Evolutionary conservation across 176 grass and related monocot genomes (phyloP).

Genomic region (Hordeum marinum): DNA sequence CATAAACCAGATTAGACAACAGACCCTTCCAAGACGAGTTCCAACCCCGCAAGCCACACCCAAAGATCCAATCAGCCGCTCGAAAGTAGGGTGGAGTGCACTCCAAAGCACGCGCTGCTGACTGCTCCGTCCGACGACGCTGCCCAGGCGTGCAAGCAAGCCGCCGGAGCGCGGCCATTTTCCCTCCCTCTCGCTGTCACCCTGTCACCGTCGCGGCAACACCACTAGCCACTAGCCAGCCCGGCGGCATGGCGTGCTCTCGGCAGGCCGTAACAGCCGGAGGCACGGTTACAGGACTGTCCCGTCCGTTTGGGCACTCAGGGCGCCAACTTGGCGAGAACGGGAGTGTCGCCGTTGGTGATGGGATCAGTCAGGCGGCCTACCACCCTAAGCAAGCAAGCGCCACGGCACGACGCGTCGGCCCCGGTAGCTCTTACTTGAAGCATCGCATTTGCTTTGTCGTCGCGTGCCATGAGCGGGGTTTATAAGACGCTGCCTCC

Average conservation of each 20-base stretch:
- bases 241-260: neutral
- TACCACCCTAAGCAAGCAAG: constrained; percentile 16
- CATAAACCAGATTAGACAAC: neutral
- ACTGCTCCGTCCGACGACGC: neutral
- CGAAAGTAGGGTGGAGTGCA: constrained; percentile 33
- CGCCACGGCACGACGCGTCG: neutral
- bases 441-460: constrained; percentile 26
- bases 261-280: neutral
- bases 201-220: constrained; percentile 23
- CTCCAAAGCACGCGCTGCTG: constrained; percentile 21
- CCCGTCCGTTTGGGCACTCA: neutral
- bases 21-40: constrained; percentile 17
- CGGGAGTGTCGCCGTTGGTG: neutral
- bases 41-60: neutral
- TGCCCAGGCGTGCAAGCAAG: constrained; percentile 49
- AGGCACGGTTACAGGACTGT: neutral
- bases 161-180: neutral
- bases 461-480: neutral
- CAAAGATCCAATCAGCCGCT: neutral
- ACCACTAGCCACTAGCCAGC: neutral
- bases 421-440: constrained; percentile 24
- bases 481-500: constrained; percentile 5
- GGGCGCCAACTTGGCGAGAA: neutral
- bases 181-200: neutral
- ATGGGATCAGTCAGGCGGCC: neutral